These are phyloP conservation scores for Nakaseomyces nivariensis DNA, from an alignment of 1,139 yeast species.

Conservation along the genomic window DNA sequence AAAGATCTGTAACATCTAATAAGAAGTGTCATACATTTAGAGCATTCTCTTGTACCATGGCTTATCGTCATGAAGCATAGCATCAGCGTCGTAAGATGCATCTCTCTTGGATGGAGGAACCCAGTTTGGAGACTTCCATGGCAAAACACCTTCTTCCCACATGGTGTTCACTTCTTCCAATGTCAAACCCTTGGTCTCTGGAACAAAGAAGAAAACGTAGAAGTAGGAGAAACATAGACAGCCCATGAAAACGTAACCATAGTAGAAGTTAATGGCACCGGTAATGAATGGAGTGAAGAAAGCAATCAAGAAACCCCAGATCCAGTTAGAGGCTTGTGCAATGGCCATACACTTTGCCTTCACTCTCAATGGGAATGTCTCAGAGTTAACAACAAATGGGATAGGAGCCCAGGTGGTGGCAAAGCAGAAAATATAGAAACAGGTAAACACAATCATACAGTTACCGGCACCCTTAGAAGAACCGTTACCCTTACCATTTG, in stretches of 20 bases:
- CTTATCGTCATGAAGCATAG: constrained; percentile 10
- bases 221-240: constrained; percentile 50
- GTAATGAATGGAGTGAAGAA: constrained; percentile 70
- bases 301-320: constrained; percentile 70
- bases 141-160: constrained; percentile 33
- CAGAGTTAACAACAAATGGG: constrained; percentile 62
- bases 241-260: constrained; percentile 70
- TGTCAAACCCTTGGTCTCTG: constrained; percentile 60
- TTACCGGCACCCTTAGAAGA: constrained; percentile 48
- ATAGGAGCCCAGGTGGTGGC: constrained; percentile 83
- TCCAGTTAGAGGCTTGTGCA: constrained; percentile 66
- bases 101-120: constrained; percentile 28
- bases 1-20: no score
- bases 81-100: constrained; percentile 14
- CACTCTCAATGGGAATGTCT: constrained; percentile 69
- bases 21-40: no score
- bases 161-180: constrained; percentile 63
- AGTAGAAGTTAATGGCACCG: constrained; percentile 43
- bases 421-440: constrained; percentile 69
- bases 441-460: constrained; percentile 69
- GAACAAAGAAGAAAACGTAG: constrained; percentile 55
- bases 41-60: not conserved
- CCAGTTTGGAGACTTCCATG: constrained; percentile 36
- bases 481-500: constrained; percentile 28
- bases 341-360: constrained; percentile 71